These are phyloP conservation scores for Populus hybrid DNA, from an alignment of 441 rosid species.

Conservation along the genomic window DNA sequence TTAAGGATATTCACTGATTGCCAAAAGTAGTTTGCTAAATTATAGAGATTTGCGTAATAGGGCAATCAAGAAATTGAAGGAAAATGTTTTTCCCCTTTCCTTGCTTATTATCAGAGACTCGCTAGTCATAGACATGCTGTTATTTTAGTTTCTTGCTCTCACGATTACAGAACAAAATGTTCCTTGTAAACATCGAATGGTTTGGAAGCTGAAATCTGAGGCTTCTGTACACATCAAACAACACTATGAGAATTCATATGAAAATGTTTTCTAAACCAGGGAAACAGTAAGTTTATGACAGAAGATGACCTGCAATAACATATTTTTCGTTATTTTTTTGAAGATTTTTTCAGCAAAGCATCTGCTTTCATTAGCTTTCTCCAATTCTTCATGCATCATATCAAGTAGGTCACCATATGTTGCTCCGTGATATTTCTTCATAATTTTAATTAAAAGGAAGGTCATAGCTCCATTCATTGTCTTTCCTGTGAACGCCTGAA, in stretches of 20 bases:
- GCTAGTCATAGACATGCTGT: too few species aligned
- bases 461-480: too few species aligned
- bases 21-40: not conserved
- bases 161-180: conserved; percentile 2
- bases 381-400: conserved; percentile 28
- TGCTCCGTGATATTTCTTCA: conserved; percentile 15
- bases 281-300: too few species aligned
- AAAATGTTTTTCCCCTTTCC: too few species aligned
- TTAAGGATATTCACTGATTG: not conserved
- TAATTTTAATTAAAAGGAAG: too few species aligned
- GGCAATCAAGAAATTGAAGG: not conserved
- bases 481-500: too few species aligned
- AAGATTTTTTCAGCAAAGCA: conserved; percentile 24
- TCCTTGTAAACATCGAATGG: conserved; percentile 14
- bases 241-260: not conserved
- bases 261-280: not conserved
- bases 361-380: conserved; percentile 22
- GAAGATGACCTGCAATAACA: conserved; percentile 18
- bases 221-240: conserved; percentile 21
- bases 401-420: conserved; percentile 42
- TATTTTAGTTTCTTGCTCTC: not conserved
- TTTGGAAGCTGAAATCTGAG: conserved; percentile 24
- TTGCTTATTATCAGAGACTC: too few species aligned
- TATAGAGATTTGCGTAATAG: not conserved
- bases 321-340: conserved; percentile 10